Evolutionary conservation across 768 basidiomycete genomes (phyloP), one percentile per base, ranked within the genome.

Genomic region (Tephrocybe sp.): DNA sequence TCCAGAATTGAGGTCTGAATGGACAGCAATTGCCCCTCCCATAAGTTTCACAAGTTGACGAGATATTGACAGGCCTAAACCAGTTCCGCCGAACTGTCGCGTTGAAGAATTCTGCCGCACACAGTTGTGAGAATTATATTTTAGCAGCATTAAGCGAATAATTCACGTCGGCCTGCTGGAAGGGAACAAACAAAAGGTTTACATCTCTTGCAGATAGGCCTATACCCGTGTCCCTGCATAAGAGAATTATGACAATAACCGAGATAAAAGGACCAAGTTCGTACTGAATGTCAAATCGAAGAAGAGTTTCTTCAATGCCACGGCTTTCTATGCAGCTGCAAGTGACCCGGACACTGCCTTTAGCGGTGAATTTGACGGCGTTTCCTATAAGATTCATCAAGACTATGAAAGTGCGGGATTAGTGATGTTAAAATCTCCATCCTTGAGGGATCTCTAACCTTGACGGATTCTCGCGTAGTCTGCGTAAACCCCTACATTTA

Each of bases 361-460:
- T 68, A 1, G 76, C 72, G 1, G 86, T 87, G 62, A 88, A 89
- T 58, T 88, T 89, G 47, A 88, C 81, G 3, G 85, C 85, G 59
- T 89, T 89, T 7, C 85, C 86, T 40, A 88, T 83, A 41, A 88
- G 64, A 61, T 89, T 89, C 85, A 87, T 87, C 18, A 88, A 65
- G 9, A 87, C 86, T 86, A 55, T 2, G 16, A 19, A 28, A 24
- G 53, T 52, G 18, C 16, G 32, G 16, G 32, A 12, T 19, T 19
- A 18, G n/a, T 5, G 5, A 19, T 4, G 5, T 7, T 19, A 16
- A 37, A 18, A 12, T 37, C 12, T 18, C 28, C 7, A 30, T 6
- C 6, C 12, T 7, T 30, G 28, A 30, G n/a, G n/a, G n/a, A n/a
- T n/a, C n/a, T n/a, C 46, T 27, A 56, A 81, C 85, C 80, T 77